Evolutionary conservation across 2,329 filamentous ascomycete genomes (phyloP), one percentile per base, ranked within the genome.

Genomic region (Fusarium verticillioides): DNA sequence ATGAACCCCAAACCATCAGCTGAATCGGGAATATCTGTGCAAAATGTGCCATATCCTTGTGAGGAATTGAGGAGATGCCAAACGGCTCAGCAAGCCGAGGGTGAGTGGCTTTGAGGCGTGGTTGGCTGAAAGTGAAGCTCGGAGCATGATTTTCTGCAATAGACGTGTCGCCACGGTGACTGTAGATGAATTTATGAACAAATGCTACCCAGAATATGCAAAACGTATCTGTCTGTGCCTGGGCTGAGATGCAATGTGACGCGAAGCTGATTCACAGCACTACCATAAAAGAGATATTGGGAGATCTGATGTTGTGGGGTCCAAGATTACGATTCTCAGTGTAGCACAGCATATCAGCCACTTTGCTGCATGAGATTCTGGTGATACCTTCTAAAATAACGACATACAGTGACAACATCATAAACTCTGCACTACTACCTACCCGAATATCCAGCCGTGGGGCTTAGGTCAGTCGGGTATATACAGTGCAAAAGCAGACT

Each of bases 21-120:
- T 73, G 47, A 37, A 73, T 74, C 59, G 63, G 62, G 60, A 66
- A 77, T 76, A 73, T 66, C 59, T 56, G 49, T 53, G 21, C 32
- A 56, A 39, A 75, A 60, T 40, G 59, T 66, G 65, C 58, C 49
- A 66, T 67, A 52, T 63, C 49, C 58, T 66, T 73, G 57, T 62
- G 44, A 56, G 44, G 58, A 58, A 66, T 72, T 69, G 62, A 66
- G 65, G 71, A 64, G 70, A 59, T 70, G 52, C 63, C 54, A 67
- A 53, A 59, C 63, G 61, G 59, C 47, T 52, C 53, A 67, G 66
- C 42, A 40, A 36, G 19, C 32, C 57, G 70, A 77, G 62, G 75
- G 73, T 66, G 75, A 68, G 57, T 67, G 63, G 66, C 61, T 49
- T 42, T 39, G 28, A 49, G 42, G 46, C n/a, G 42, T 73, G 73